phyloP scores from a whole-genome alignment of 768 basidiomycete genomes.

The Tephrocybe sp. region DNA sequence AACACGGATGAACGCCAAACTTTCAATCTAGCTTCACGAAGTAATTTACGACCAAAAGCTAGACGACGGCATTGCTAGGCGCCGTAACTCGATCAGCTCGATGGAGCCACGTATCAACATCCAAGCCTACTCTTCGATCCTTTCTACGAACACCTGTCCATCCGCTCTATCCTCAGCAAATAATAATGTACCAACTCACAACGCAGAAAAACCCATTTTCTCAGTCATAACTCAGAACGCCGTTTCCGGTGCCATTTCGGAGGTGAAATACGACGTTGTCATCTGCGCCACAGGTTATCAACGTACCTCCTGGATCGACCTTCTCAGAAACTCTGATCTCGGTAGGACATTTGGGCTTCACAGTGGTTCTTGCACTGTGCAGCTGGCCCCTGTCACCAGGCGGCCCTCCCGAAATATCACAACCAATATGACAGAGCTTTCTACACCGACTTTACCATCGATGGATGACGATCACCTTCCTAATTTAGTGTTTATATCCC shows the following conservation, averaged over 20 bases:
- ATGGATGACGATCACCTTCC: conserved; percentile 4
- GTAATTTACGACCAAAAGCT: no score
- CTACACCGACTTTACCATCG: no score
- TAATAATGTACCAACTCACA: neutral
- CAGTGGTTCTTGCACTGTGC: no score
- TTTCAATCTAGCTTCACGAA: neutral
- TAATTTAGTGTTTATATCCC: no score
- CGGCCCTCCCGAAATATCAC: no score
- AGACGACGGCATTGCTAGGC: neutral
- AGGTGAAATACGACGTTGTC: neutral
- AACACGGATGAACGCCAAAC: conserved; percentile 38
- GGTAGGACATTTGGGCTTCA: no score
- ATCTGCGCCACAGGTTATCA: no score
- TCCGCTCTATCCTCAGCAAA: neutral
- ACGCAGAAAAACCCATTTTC: no score
- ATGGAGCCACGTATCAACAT: conserved; percentile 32
- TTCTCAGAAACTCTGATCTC: no score
- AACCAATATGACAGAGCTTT: no score
- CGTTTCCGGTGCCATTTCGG: no score
- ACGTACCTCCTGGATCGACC: neutral
- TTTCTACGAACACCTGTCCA: conserved; percentile 23
- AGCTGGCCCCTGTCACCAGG: neutral
- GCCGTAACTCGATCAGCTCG: neutral
- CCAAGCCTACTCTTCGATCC: conserved; percentile 32
- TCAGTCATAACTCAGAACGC: no score